These are phyloP conservation scores for Pythium aquatile DNA, from an alignment of 352 stramenopile genomes.

Conservation along the genomic window DNA sequence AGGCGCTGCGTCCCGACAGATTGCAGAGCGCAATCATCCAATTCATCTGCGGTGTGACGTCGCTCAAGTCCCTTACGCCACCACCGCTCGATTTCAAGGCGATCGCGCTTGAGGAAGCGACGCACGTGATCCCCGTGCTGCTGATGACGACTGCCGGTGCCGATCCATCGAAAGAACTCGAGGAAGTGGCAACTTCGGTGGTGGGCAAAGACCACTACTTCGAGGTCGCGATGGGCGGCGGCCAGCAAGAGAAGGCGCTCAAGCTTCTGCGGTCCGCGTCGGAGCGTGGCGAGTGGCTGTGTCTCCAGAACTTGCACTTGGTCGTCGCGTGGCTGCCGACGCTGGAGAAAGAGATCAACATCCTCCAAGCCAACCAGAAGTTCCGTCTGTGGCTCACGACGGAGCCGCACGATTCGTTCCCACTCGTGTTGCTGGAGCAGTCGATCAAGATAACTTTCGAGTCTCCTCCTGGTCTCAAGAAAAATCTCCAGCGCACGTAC, in stretches of 20 bases:
- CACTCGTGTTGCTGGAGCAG: slow-evolving; percentile 89
- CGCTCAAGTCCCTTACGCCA: slow-evolving; percentile 86
- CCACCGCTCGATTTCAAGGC: slow-evolving; percentile 76
- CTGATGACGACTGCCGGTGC: slow-evolving; percentile 92
- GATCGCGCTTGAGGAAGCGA: slow-evolving; percentile 66
- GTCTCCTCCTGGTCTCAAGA: slow-evolving; percentile 93
- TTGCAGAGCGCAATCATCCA: slow-evolving; percentile 88
- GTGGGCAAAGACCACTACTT: slow-evolving; percentile 91
- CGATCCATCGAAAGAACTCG: slow-evolving; percentile 92
- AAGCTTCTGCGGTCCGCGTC: slow-evolving; percentile 72
- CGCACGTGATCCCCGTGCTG: slow-evolving; percentile 81
- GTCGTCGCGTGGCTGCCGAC: slow-evolving; percentile 92
- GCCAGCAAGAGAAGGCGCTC: slow-evolving; percentile 91
- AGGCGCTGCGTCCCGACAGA: slow-evolving; percentile 89
- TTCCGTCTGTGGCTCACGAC: slow-evolving; percentile 96
- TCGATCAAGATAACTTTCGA: slow-evolving; percentile 96
- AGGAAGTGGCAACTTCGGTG: slow-evolving; percentile 84
- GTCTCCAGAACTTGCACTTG: slow-evolving; percentile 96
- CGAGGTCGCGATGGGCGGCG: slow-evolving; percentile 94
- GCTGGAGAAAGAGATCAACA: slow-evolving; percentile 90
- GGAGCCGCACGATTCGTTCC: slow-evolving; percentile 90
- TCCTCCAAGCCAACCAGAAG: slow-evolving; percentile 64
- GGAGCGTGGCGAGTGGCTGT: slow-evolving; percentile 92
- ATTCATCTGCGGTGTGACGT: slow-evolving; percentile 88
- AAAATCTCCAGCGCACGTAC: slow-evolving; percentile 94